Evolutionary conservation across 345 rosid genomes (phyloP), one percentile per base, ranked within the genome.

Genomic region (Zanthoxylum bungeanum): DNA sequence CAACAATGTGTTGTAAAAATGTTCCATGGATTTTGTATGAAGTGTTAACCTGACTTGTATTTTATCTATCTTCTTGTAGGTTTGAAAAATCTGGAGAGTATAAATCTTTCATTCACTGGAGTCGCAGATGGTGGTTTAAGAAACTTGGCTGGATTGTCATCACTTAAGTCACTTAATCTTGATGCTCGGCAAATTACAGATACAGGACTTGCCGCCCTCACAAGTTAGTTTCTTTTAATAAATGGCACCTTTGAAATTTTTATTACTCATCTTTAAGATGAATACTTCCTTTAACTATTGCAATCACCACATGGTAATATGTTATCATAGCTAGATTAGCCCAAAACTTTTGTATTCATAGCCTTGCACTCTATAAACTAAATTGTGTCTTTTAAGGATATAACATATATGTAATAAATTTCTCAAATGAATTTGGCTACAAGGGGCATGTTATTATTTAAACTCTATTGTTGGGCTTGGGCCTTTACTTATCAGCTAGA

Each of bases 161-260:
- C 92, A 78, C 91, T 94, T 69, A 83, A 87, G 73, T 87, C 93
- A 5, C 92, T 94, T 68, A 94, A 91, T 55, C 78, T 94, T 57
- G 98, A 94, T 84, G 83, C 78, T 27, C 91, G 88, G 60, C 97
- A 90, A 60, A 81, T 91, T 75, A 93, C 98, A 39, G 97, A 93
- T 80, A 69, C 81, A 72, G 97, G 97, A n/a, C 96, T 93, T 66
- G 88, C 96, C 7, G 86, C 92, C 40, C 88, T 93, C 44, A 84
- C 98, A n/a, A 85, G 98, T 84, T 86, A 83, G 91, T 70, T 46
- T 70, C 22, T 67, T 36, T 24, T 44, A n/a, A 56, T 57, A 44
- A 36, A 21, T 69, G 12, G 9, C 10, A 16, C 52, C 37, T 40
- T 68, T 10, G 9, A 2, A 27, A 19, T 37, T 68, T 55, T 68